Conservation (phyloP, 2,329 filamentous ascomycete genomes). For the Colletotrichum lentis region DNA sequence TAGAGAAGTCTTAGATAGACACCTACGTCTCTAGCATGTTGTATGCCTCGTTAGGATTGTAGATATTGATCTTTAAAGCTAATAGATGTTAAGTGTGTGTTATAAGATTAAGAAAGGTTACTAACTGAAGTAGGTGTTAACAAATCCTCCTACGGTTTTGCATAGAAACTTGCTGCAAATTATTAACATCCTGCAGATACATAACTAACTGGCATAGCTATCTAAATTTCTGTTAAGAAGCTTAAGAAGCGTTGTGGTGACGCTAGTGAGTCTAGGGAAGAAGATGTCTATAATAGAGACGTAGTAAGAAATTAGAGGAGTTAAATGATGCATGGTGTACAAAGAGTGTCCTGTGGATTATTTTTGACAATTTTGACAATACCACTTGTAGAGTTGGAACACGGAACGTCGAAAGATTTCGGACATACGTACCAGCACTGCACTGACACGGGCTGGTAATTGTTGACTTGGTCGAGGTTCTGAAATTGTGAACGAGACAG, state of each 20-base stretch:
- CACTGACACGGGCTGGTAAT: too few relatives aligned
- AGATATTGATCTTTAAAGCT: background rate
- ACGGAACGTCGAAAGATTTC: too few relatives aligned
- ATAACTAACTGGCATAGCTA: conserved; percentile 5
- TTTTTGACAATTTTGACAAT: too few relatives aligned
- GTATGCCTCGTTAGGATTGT: background rate
- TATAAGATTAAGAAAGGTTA: background rate
- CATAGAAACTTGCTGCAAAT: conserved; percentile 41
- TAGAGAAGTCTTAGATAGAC: conserved; percentile 1
- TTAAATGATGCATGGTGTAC: background rate
- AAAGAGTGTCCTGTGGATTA: background rate
- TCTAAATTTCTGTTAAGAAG: conserved; percentile 20
- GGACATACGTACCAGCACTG: too few relatives aligned
- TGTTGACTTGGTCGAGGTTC: too few relatives aligned
- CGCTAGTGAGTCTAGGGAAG: conserved; percentile 11
- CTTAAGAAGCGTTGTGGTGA: background rate
- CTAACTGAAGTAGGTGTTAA: conserved; percentile 15
- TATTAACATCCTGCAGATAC: conserved; percentile 42
- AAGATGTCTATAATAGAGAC: background rate
- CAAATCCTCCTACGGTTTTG: conserved; percentile 43
- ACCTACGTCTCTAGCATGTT: conserved; percentile 9
- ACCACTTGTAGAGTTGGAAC: too few relatives aligned
- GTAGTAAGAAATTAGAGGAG: background rate
- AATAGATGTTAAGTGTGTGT: background rate
- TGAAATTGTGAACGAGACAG: too few relatives aligned